Evolutionary conservation across 176 grass and related monocot species (phyloP), one percentile per base, ranked within the genome.

Genomic region (Triticum dicoccoides): DNA sequence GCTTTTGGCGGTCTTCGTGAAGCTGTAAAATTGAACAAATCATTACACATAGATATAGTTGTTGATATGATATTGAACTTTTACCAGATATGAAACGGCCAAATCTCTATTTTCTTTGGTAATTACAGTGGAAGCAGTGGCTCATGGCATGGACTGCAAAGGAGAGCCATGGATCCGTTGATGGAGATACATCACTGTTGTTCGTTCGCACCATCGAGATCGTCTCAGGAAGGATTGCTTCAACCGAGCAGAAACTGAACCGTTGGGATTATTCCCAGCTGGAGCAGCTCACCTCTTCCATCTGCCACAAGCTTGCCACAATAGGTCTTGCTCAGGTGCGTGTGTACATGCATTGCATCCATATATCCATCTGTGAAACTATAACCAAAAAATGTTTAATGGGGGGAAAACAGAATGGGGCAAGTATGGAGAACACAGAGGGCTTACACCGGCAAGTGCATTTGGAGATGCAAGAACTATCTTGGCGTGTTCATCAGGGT

Each of bases 91-190:
- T 47, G 44, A 47, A 47, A 47, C 11, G 3, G 0, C 44, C 0
- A 3, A 47, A 47, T 11, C 44, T 13, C 11, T 47, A 32, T 84
- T 4, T 45, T 9, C 9, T 33, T 61, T 44, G 18, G 12, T 58
- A 4, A 51, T n/a, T 70, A 6, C 61, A 97, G 94, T 97, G 94
- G 94, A 73, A 49, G n/a, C 29, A 73, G 32, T 97, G 94, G 94
- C 7, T 97, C 23, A 59, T 38, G 61, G 5, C 51, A 84, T 18
- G 42, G 59, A 66, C 78, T 0, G 35, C 8, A 37, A 69, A 78
- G 49, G 90, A 69, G n/a, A 38, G 34, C 17, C 8, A 8, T 5
- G 25, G 30, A 5, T 37, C 85, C 23, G 1, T 2, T 15, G 42
- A 8, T n/a, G 86, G 32, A 0, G 44, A 84, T 29, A 87, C 83